Evolutionary conservation across 2,329 filamentous ascomycete genomes (phyloP), one percentile per base, ranked within the genome.

Genomic region (Apiospora arundinis): DNA sequence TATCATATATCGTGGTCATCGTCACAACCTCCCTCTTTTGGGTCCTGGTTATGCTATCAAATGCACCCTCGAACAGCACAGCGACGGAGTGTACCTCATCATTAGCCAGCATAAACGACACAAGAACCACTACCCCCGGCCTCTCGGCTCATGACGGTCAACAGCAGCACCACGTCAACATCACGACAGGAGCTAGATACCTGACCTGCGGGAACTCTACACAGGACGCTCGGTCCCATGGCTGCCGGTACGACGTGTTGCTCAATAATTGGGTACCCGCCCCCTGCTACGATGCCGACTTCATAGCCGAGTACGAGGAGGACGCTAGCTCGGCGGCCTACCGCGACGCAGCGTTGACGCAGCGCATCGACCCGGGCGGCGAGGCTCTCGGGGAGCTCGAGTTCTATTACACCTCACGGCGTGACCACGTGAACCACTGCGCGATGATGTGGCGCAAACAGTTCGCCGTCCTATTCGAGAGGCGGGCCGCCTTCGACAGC

Each of bases 211-310:
- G 76, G 28, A 74, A 68, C 68, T 73, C 77, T 6, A 70, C 72
- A 2, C 37, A 69, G 45, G 73, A 74, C 28, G 77, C 77, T 2
- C 72, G 68, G 21, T 69, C 70, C 2, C 49, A 65, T 2, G 72
- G 73, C 4, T 78, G 77, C 74, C 72, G 68, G 25, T 78, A 77
- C 69, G 77, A 78, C 63, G 73, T 77, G 8, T 70, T 78, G 0
- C 40, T 77, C 14, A 78, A 78, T 70, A 74, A 76, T 48, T 78
- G 76, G 76, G 75, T 78, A 11, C 77, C 75, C 1, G 72, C 69
- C 7, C 68, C 65, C 23, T 77, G 75, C 60, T 73, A 66, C 68
- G 75, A 77, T 68, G 70, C 71, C 21, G 76, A 77, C 32, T 75
- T 69, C 23, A 70, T 77, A 25, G 76, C 74, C 23, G 76, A 78